Evolutionary conservation across 495 filamentous ascomycete species (phyloP).

Genomic region (Lophiostoma macrostomum): DNA sequence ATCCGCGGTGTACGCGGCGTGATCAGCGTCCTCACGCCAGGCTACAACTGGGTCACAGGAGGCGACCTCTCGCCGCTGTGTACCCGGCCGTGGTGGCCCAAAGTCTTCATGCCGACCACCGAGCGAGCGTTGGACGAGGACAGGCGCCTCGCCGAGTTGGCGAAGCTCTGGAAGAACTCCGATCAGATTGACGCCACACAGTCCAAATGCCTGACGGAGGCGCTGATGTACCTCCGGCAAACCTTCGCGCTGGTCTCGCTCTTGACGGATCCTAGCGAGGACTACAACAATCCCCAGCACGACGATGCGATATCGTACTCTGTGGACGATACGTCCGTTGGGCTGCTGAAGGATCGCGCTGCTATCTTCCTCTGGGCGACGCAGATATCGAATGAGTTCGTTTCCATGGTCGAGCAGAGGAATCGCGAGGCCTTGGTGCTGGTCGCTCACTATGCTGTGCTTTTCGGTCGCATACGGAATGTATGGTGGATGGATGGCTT

Average conservation of each 20-base stretch:
- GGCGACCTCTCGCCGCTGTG: constrained; percentile 5
- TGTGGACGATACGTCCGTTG: constrained; percentile 11
- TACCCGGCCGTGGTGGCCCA: constrained; percentile 26
- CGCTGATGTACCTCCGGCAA: constrained; percentile 10
- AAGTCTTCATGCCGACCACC: background rate
- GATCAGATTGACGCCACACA: constrained; percentile 1
- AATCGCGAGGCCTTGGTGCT: constrained; percentile 27
- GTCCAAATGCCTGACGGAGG: constrained; percentile 2
- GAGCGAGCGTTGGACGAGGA: constrained; percentile 20
- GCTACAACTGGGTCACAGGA: constrained; percentile 18
- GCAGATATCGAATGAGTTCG: constrained; percentile 14
- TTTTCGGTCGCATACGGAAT: constrained; percentile 14
- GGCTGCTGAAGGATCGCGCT: constrained; percentile 21
- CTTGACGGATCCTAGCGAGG: background rate
- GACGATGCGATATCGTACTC: constrained; percentile 1
- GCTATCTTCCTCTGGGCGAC: constrained; percentile 23
- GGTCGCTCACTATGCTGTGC: constrained; percentile 24
- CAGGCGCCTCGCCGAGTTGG: constrained; percentile 8
- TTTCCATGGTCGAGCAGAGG: constrained; percentile 15
- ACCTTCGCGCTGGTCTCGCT: constrained; percentile 25
- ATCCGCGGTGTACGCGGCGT: constrained; percentile 21
- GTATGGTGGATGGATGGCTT: constrained; percentile 29
- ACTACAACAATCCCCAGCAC: background rate
- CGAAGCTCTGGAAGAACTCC: constrained; percentile 19
- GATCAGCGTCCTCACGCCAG: constrained; percentile 10